Evolutionary conservation across 805 yeast species (phyloP), one percentile per base, ranked within the genome.

Genomic region (Spathaspora arborariae): DNA sequence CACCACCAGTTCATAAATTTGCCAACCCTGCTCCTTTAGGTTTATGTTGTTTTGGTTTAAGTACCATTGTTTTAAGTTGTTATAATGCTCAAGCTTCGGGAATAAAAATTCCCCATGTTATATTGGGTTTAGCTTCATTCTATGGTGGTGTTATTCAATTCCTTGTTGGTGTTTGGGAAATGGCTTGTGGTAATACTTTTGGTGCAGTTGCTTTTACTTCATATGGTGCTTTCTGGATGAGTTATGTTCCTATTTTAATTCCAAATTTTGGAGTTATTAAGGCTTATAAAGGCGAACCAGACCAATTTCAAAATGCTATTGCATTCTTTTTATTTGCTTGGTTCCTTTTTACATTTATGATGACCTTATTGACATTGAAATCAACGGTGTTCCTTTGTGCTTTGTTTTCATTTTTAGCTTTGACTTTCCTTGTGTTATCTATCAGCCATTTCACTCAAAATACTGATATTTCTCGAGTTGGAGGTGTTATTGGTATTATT

Each of bases 1-100:
- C 71, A 2, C 59, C 55, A 41, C 79, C 94, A 15, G 60, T 64
- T 8, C 82, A 83, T 55, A 74, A 78, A 51, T 74, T 84, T 56
- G 90, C 81, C 44, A 82, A 82, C 57, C 86, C 88, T 11, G 80
- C 82, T 30, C 86, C 88, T 8, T 63, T 82, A 39, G 89, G 88
- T n/a, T 61, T 83, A 43, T 64, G 75, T 26, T 85, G 79, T 1
- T 83, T 83, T 56, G 85, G 85, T 3, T 56, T 82, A 50, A 80
- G 86, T 8, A 82, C 88, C 5, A 79, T 83, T 60, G 81, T 80
- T 4, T 64, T 82, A 39, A 78, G 84, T 3, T 64, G 82, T 71
- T 62, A 62, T 56, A 82, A 82, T 51, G 80, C 82, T 21, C 65
- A 65, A 45, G 85, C 85, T 15, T 76, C 76, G 67, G 82, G 82